Percentiles rank a stretch among this genome's conserved stretches.
Evolutionary conservation across 2,329 filamentous ascomycete species (phyloP).

Genomic region (Pleurostoma richardsiae): DNA sequence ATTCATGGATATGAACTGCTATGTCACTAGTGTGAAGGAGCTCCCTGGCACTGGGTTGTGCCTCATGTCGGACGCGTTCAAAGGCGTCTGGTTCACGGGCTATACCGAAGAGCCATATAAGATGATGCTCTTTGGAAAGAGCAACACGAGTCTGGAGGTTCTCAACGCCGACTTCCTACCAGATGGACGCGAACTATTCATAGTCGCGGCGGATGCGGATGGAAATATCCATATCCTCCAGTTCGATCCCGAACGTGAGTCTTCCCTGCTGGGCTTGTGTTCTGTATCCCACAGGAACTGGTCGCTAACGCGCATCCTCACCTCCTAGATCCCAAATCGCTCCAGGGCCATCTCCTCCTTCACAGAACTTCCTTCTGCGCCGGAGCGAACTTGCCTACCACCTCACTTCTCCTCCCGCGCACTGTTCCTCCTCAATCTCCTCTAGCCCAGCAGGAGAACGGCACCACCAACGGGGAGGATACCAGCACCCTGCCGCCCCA

Average conservation of each 20-base stretch:
- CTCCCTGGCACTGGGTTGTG: constrained; percentile 80
- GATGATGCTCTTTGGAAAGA: constrained; percentile 90
- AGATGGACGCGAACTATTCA: constrained; percentile 74
- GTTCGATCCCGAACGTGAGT: constrained; percentile 89
- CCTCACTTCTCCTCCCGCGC: constrained; percentile 70
- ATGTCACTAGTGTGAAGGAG: constrained; percentile 80
- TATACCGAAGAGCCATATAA: constrained; percentile 97
- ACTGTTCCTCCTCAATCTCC: constrained; percentile 34
- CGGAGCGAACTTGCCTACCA: constrained; percentile 70
- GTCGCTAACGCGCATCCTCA: neutral
- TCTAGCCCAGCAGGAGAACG: constrained; percentile 20
- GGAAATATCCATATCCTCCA: constrained; percentile 85
- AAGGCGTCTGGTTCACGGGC: constrained; percentile 92
- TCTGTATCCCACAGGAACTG: neutral
- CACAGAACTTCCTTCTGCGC: constrained; percentile 85
- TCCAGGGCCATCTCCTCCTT: constrained; percentile 81
- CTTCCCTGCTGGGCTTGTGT: neutral
- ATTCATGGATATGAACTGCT: constrained; percentile 96
- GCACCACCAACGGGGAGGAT: constrained; percentile 16
- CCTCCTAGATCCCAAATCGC: constrained; percentile 76
- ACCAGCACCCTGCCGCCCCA: constrained; percentile 29
- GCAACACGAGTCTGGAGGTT: constrained; percentile 70
- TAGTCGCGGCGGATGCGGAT: constrained; percentile 79
- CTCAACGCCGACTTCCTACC: constrained; percentile 84
- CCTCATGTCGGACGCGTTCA: constrained; percentile 83